These are phyloP conservation scores for Citrullus amarus DNA, from an alignment of 306 rosid species.

Conservation along the genomic window DNA sequence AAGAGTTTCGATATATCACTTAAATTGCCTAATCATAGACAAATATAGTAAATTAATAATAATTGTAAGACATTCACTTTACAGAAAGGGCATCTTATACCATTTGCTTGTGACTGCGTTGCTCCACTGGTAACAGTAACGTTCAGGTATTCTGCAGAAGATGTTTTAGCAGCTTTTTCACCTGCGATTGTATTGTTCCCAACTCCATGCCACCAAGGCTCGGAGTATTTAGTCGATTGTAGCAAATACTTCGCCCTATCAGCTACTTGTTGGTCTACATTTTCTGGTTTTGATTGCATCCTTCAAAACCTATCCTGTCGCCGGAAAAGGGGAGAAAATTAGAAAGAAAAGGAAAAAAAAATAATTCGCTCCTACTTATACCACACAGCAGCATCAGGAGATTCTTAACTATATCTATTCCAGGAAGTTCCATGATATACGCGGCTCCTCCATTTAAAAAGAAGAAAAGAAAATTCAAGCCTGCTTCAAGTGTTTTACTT, in stretches of 20 bases:
- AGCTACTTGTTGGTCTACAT: constrained; percentile 22
- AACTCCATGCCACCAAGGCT: constrained; percentile 55
- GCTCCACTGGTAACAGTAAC: constrained; percentile 27
- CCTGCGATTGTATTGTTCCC: constrained; percentile 14
- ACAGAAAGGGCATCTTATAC: neutral
- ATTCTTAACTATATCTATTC: neutral
- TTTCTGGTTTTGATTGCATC: constrained; percentile 62
- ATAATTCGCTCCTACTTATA: neutral
- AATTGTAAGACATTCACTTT: neutral
- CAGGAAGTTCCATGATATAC: neutral
- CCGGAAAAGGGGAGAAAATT: neutral
- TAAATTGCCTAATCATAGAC: neutral
- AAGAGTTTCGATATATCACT: neutral
- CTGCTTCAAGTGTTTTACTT: neutral
- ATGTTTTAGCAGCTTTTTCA: constrained; percentile 26
- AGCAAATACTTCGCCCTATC: constrained; percentile 24
- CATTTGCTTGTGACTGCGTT: constrained; percentile 18
- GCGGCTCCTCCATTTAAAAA: neutral
- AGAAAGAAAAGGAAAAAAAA: neutral
- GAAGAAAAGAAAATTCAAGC: neutral
- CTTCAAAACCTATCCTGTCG: constrained; percentile 21
- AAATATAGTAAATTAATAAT: neutral
- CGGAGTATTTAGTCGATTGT: constrained; percentile 31
- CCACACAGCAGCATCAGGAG: neutral
- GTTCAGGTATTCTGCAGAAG: constrained; percentile 28